Conservation (phyloP, 2,329 filamentous ascomycete species). For the Hyphodiscus sp. region DNA sequence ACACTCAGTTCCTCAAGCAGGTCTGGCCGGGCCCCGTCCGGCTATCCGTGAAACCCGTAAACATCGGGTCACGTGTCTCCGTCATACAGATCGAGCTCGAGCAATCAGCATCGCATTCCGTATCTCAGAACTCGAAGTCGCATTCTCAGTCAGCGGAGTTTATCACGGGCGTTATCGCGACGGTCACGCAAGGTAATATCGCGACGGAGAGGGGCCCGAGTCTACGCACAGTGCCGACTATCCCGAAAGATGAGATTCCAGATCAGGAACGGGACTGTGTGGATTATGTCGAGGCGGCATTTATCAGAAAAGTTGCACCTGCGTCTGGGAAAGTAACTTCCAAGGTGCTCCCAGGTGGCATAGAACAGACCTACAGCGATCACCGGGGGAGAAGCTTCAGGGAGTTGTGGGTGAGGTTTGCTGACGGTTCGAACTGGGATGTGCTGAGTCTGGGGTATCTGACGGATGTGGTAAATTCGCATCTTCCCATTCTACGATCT, state of each 20-base stretch:
- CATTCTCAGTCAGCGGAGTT: background rate
- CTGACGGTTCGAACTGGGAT: background rate
- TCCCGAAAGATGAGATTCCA: background rate
- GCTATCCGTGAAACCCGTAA: background rate
- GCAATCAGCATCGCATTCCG: background rate
- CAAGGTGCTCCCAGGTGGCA: background rate
- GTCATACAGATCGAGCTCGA: background rate
- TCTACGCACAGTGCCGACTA: background rate
- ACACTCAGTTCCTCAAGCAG: background rate
- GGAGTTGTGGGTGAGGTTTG: background rate
- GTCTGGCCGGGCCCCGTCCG: background rate
- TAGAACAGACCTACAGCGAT: background rate
- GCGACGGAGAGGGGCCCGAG: background rate
- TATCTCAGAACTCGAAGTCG: background rate
- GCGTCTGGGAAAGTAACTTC: background rate
- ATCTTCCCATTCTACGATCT: no score
- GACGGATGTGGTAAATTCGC: background rate
- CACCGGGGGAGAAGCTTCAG: background rate
- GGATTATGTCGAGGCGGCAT: background rate
- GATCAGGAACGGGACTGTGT: background rate
- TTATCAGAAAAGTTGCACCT: background rate
- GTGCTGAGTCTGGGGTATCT: background rate
- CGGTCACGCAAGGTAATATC: background rate
- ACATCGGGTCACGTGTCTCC: background rate
- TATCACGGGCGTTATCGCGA: background rate